These are phyloP conservation scores for Camelina hispida DNA, from an alignment of 345 rosid species.

Conservation along the genomic window DNA sequence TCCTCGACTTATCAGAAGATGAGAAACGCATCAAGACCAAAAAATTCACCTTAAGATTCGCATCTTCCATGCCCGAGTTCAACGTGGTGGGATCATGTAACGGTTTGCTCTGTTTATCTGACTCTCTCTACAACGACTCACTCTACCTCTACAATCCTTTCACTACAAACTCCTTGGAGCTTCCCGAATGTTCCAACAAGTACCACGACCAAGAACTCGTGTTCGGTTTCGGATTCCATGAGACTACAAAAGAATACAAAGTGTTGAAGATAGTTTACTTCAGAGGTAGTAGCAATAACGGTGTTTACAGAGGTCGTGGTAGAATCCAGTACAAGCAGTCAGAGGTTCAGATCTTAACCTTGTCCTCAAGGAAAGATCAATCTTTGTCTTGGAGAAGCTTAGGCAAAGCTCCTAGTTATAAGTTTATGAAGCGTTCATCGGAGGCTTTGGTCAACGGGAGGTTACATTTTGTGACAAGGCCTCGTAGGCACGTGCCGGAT, in stretches of 20 bases:
- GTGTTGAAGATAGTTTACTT: slow-evolving; percentile 66
- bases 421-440: slow-evolving; percentile 57
- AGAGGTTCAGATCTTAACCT: slow-evolving; percentile 61
- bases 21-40: slow-evolving; percentile 44
- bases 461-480: slow-evolving; percentile 81
- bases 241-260: slow-evolving; percentile 56
- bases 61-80: slow-evolving; percentile 53
- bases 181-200: slow-evolving; percentile 49
- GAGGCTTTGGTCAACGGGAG: slow-evolving; percentile 79
- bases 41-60: slow-evolving; percentile 50
- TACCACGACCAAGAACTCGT: slow-evolving; percentile 55
- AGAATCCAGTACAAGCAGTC: slow-evolving; percentile 51
- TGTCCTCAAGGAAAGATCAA: slow-evolving; percentile 42
- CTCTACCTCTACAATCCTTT: slow-evolving; percentile 65
- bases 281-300: slow-evolving; percentile 33
- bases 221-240: slow-evolving; percentile 68
- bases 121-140: slow-evolving; percentile 52
- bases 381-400: slow-evolving; percentile 65
- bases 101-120: slow-evolving; percentile 62
- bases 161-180: slow-evolving; percentile 49
- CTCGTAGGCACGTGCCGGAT: slow-evolving; percentile 60
- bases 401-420: slow-evolving; percentile 62
- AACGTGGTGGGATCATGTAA: slow-evolving; percentile 64
- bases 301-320: slow-evolving; percentile 42
- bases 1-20: slow-evolving; percentile 54